A percentile compares a stretch with the other conserved stretches of the same genome.
Conservation (phyloP, 805 yeast genomes). For the Wilhelminamyces savonicus region DNA sequence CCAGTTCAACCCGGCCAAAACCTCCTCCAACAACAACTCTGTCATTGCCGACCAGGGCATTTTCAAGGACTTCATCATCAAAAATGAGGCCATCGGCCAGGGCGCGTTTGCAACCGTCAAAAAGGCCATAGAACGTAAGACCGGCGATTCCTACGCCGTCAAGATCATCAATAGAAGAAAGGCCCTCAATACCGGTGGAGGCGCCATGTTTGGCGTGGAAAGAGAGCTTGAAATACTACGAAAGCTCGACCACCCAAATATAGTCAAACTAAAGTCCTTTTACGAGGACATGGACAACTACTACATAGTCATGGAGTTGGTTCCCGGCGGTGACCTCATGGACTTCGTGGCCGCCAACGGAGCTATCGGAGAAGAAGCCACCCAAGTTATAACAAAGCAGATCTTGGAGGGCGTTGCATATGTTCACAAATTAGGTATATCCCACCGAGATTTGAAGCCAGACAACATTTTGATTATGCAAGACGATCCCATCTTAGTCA, state of each 20-base stretch:
- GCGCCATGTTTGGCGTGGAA: constrained; percentile 65
- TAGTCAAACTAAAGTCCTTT: constrained; percentile 76
- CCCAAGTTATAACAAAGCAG: constrained; percentile 80
- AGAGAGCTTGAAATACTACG: constrained; percentile 80
- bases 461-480: constrained; percentile 88
- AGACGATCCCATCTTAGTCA: constrained; percentile 87
- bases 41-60: constrained; percentile 49
- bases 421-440: constrained; percentile 83
- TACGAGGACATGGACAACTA: constrained; percentile 78
- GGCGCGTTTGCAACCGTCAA: constrained; percentile 98
- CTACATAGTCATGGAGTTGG: constrained; percentile 91
- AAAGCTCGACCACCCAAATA: constrained; percentile 75
- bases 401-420: constrained; percentile 77
- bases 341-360: constrained; percentile 94
- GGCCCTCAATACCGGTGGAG: constrained; percentile 61
- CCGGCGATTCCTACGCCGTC: constrained; percentile 86
- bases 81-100: constrained; percentile 84
- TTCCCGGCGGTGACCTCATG: constrained; percentile 96
- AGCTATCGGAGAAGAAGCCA: constrained; percentile 84
- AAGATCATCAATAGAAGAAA: constrained; percentile 83
- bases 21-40: constrained; percentile 14
- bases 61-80: constrained; percentile 64
- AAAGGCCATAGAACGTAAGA: constrained; percentile 77
- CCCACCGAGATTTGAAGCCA: constrained; percentile 96
- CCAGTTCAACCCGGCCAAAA: constrained; percentile 25